Percentiles rank a stretch among this genome's conserved stretches.
These are phyloP conservation scores for Diaporthe vexans DNA, from an alignment of 2,329 filamentous ascomycete species.

Conservation along the genomic window DNA sequence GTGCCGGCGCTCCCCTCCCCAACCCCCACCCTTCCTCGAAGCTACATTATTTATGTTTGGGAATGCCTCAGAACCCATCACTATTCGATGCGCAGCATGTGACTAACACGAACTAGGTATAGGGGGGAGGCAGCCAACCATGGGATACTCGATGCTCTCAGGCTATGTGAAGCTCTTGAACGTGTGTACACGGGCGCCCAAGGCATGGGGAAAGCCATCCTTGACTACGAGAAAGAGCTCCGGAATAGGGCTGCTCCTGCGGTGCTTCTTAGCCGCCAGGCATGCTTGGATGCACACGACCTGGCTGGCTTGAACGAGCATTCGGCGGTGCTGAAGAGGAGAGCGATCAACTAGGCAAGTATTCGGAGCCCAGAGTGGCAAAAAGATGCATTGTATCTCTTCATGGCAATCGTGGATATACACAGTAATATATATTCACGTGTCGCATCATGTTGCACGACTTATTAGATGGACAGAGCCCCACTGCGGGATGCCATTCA, in stretches of 20 bases:
- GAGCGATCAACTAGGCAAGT: not conserved
- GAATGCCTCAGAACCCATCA: no score
- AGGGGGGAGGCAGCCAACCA: constrained; percentile 57
- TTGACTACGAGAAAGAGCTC: constrained; percentile 40
- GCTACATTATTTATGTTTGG: no score
- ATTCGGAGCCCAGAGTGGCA: rapidly evolving
- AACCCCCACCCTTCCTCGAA: no score
- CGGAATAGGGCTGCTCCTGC: constrained; percentile 23
- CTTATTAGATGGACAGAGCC: no score
- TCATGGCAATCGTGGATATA: not conserved
- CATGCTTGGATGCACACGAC: constrained; percentile 39
- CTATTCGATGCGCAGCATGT: no score
- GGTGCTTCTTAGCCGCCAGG: constrained; percentile 35
- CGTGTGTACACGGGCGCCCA: constrained; percentile 40
- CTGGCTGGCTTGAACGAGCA: constrained; percentile 36
- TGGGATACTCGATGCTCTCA: constrained; percentile 55
- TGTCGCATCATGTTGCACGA: not conserved
- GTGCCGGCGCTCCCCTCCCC: no score
- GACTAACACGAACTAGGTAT: constrained; percentile 45
- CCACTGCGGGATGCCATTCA: not conserved
- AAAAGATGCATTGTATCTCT: not conserved
- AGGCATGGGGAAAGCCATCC: constrained; percentile 26
- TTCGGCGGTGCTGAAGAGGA: constrained; percentile 28
- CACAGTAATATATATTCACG: not conserved
- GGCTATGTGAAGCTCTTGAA: constrained; percentile 46